Evolutionary conservation across 2,329 filamentous ascomycete genomes (phyloP).

Genomic region (Metarhizium album): DNA sequence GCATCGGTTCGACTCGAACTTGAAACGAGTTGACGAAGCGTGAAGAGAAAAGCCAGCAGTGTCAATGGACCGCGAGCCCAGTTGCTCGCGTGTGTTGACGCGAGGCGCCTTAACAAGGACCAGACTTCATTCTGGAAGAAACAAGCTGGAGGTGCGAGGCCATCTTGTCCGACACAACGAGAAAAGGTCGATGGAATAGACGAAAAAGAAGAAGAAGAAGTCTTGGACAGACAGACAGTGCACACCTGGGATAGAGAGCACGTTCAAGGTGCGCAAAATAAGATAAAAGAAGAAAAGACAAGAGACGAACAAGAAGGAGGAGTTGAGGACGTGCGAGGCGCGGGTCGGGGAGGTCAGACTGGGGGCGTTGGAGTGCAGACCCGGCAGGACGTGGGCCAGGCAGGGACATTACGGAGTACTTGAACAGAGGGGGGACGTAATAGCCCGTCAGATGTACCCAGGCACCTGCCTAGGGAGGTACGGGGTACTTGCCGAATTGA

Average conservation of each 20-base stretch:
- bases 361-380: no score
- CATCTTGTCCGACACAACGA: slow-evolving; percentile 11
- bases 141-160: slow-evolving; percentile 11
- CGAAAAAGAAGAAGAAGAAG: not conserved
- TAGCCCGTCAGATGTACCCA: no score
- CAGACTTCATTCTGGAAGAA: slow-evolving; percentile 10
- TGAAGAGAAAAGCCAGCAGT: not conserved
- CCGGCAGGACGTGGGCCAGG: no score
- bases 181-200: not conserved
- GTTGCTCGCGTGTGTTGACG: slow-evolving; percentile 1
- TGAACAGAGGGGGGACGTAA: no score
- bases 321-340: not conserved
- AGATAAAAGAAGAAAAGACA: no score
- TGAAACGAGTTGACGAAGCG: not conserved
- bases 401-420: no score
- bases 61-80: slow-evolving; percentile 4
- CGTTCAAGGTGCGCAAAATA: no score
- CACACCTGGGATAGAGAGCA: slow-evolving; percentile 7
- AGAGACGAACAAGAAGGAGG: not conserved
- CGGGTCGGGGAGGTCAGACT: no score
- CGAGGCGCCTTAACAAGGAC: slow-evolving; percentile 10
- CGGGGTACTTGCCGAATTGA: no score
- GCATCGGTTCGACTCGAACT: not conserved
- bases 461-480: no score
- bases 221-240: not conserved